Conservation (phyloP, 768 basidiomycete species). For the Suillus luteus region DNA sequence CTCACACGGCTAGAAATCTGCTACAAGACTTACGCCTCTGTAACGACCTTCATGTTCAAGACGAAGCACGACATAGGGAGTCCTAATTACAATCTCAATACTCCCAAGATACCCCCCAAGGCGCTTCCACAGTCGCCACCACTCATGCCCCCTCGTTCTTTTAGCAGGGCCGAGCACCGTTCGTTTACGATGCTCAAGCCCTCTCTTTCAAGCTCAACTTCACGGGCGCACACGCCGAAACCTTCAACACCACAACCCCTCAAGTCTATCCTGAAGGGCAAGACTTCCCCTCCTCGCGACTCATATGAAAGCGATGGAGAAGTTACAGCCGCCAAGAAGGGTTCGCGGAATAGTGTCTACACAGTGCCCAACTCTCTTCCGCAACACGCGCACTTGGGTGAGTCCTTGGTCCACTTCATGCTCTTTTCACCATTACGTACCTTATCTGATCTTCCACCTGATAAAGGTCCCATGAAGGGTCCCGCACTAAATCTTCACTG, state of each 20-base stretch:
- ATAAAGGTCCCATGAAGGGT: constrained; percentile 40
- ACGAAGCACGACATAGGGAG: constrained; percentile 7
- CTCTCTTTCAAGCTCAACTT: background rate
- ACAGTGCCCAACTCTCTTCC: constrained; percentile 25
- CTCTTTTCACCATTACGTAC: constrained; percentile 21
- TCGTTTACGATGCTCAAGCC: background rate
- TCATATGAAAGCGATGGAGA: constrained; percentile 35
- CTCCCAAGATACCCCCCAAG: constrained; percentile 8
- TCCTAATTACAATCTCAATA: constrained; percentile 7
- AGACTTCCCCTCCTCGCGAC: constrained; percentile 18
- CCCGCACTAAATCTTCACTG: constrained; percentile 48
- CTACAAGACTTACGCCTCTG: constrained; percentile 23
- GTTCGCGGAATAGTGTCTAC: constrained; percentile 20
- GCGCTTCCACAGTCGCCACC: constrained; percentile 6
- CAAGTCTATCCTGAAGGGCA: constrained; percentile 35
- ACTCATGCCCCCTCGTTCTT: constrained; percentile 1
- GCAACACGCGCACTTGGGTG: constrained; percentile 29
- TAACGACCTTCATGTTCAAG: constrained; percentile 10
- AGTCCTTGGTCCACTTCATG: constrained; percentile 10
- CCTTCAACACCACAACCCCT: constrained; percentile 19
- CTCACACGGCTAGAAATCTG: constrained; percentile 15
- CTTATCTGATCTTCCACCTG: constrained; percentile 32
- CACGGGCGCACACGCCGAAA: background rate
- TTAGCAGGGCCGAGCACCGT: background rate
- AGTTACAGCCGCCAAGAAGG: constrained; percentile 24